A percentile compares a stretch with the other conserved stretches of the same genome.
Evolutionary conservation across 2,329 filamentous ascomycete species (phyloP).

Genomic region (Colletotrichum chrysophilum): DNA sequence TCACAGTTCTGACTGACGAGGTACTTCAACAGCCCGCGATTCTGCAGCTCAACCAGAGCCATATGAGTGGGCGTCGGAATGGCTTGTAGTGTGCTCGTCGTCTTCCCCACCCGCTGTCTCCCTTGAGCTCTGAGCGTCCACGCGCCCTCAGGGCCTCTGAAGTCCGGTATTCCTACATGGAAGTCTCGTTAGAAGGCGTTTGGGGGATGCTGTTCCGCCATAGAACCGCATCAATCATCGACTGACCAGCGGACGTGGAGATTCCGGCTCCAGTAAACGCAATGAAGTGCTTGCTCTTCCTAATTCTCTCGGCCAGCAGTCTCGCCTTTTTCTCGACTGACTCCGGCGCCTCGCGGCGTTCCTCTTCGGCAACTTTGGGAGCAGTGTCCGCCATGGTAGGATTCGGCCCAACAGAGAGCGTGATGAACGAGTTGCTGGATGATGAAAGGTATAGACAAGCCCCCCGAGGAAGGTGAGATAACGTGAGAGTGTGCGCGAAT

Average conservation of each 20-base stretch:
- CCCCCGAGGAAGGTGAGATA: background rate
- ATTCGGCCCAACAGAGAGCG: too few species aligned
- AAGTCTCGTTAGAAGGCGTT: background rate
- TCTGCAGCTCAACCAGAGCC: slow-evolving; percentile 50
- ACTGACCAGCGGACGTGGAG: slow-evolving; percentile 48
- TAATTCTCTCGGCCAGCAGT: slow-evolving; percentile 39
- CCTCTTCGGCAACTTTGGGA: slow-evolving; percentile 10
- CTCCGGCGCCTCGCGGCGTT: background rate
- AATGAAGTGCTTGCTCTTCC: slow-evolving; percentile 49
- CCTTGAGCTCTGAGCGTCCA: slow-evolving; percentile 52
- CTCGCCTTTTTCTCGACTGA: slow-evolving; percentile 39
- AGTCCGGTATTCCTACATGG: slow-evolving; percentile 48
- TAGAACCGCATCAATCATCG: background rate
- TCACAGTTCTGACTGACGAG: slow-evolving; percentile 52
- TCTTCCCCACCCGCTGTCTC: slow-evolving; percentile 33
- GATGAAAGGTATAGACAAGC: background rate
- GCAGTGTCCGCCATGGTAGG: slow-evolving; percentile 9
- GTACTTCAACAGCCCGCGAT: slow-evolving; percentile 44
- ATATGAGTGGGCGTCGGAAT: slow-evolving; percentile 51
- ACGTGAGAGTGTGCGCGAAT: background rate
- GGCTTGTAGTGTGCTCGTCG: slow-evolving; percentile 44
- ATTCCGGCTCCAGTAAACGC: slow-evolving; percentile 52
- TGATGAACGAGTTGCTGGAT: fast-evolving
- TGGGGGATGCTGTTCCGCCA: background rate
- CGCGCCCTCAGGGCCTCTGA: slow-evolving; percentile 49